Base-by-base conservation (phyloP, 192 early-diverging fungal genomes). In the Mortierella antarctica region DNA sequence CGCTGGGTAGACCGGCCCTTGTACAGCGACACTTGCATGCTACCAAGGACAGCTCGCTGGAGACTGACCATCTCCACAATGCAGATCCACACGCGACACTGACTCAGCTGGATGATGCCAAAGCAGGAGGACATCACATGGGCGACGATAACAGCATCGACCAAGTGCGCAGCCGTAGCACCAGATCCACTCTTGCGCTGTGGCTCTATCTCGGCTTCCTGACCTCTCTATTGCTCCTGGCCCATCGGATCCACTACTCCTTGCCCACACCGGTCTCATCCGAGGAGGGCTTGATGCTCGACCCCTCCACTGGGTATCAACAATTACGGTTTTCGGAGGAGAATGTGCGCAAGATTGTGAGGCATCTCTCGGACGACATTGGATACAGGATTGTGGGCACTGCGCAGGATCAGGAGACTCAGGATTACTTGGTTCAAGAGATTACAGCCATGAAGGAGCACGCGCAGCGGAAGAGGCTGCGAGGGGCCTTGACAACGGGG, bases 381-480 rank as follows among this genome's bases (percentile, higher is more conserved):
- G 91, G 90, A 14, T 86, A 90, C 67, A 84, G 92, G 47, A 56
- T 89, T 21, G 86, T 87, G 5, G 88, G 88, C 2, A 87, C 76
- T 23, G 76, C 65, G 57, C 76, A 79, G 40, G 68, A 71, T 20
- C 62, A 55, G n/a, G 76, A 71, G 31, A 71, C 76, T 0, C 62
- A 79, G 51, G 18, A 7, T 12, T 79, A 79, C 51, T 18, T 79
- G 52, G 14, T 79, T 21, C 40, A 50, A 10, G 76, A 79, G n/a
- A 62, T 79, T 31, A 50, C 57, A 40, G 15, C 14, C 1, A 39
- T 79, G 4, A 64, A 62, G 57, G 64, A n/a, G 45, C 56, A 79
- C 11, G 76, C 76, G 2, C 52, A 70, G 46, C 9, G 46, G 0
- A 51, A 59, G 8, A 55, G 56, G 31, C 31, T 31, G 3, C 31